A percentile compares a stretch with the other conserved stretches of the same genome.
Conservation (phyloP, 2,329 filamentous ascomycete species). For the Pseudogymnoascus sp. region DNA sequence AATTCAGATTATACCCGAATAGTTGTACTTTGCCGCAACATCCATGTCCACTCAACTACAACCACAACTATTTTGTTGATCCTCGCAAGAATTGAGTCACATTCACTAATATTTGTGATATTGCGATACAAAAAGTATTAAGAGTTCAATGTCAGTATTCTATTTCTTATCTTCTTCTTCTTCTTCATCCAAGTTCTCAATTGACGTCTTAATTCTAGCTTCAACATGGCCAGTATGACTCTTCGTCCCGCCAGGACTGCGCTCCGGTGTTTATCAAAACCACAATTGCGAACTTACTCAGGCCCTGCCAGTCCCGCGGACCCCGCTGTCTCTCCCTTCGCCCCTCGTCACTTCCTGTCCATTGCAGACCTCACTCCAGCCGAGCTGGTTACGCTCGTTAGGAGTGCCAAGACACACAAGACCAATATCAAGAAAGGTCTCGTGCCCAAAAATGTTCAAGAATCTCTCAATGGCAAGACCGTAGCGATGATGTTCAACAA, state of each 20-base stretch:
- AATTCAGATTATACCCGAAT: conserved; percentile 3
- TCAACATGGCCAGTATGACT: conserved; percentile 17
- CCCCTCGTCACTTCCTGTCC: conserved; percentile 81
- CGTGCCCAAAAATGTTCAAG: conserved; percentile 48
- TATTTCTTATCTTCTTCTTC: background rate
- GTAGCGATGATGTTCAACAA: conserved; percentile 97
- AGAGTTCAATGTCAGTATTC: background rate
- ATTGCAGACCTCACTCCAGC: conserved; percentile 74
- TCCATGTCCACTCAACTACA: background rate
- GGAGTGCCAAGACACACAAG: conserved; percentile 74
- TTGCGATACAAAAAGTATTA: background rate
- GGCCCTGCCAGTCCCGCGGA: conserved; percentile 13
- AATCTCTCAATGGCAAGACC: conserved; percentile 63
- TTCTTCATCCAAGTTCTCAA: background rate
- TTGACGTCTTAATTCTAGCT: conserved; percentile 14
- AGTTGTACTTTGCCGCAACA: background rate
- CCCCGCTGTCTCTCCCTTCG: conserved; percentile 36
- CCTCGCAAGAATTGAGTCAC: background rate
- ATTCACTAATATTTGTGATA: conserved; percentile 3
- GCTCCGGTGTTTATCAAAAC: conserved; percentile 17
- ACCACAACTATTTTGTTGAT: background rate
- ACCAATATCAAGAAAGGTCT: conserved; percentile 62
- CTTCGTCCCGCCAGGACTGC: conserved; percentile 21
- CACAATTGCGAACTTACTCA: conserved; percentile 19
- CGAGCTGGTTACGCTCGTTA: conserved; percentile 75